A percentile compares a stretch with the other conserved stretches of the same genome.
These are phyloP conservation scores for Aspergillus wentii DNA, from an alignment of 495 filamentous ascomycete species.

Conservation along the genomic window DNA sequence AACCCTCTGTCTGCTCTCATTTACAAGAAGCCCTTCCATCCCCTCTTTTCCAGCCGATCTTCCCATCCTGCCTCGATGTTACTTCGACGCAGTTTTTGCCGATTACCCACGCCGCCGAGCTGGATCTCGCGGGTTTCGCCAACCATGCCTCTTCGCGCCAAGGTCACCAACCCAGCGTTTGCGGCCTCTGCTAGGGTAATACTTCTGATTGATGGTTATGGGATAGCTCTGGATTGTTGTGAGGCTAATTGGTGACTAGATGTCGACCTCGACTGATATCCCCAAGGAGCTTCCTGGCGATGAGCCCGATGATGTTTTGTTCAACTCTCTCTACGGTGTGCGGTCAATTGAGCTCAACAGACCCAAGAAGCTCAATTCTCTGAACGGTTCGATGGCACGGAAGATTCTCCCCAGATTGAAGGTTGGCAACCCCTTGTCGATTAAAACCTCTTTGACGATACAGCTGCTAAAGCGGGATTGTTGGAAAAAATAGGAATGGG, in stretches of 20 bases:
- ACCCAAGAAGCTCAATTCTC: constrained; percentile 80
- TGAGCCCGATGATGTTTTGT: constrained; percentile 86
- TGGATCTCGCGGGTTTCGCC: constrained; percentile 45
- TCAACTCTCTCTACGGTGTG: constrained; percentile 80
- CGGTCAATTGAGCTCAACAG: constrained; percentile 93
- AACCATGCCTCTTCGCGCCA: constrained; percentile 85
- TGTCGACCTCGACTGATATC: constrained; percentile 46
- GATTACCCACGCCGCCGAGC: constrained; percentile 46
- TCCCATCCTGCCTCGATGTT: constrained; percentile 43
- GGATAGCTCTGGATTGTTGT: background rate
- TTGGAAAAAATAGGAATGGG: constrained; percentile 64
- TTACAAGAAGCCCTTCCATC: no score
- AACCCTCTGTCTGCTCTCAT: constrained; percentile 25
- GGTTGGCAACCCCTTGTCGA: constrained; percentile 28
- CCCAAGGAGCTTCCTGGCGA: constrained; percentile 58
- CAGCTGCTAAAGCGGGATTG: background rate
- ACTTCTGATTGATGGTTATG: background rate
- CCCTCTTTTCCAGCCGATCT: constrained; percentile 13
- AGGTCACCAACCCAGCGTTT: constrained; percentile 62
- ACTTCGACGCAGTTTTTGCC: constrained; percentile 40
- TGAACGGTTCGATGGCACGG: constrained; percentile 88
- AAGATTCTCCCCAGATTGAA: constrained; percentile 84
- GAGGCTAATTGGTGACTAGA: constrained; percentile 34
- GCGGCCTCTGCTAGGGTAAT: constrained; percentile 42
- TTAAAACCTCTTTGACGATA: background rate